Conservation (phyloP, 2,329 filamentous ascomycete genomes). For the Tolypocladium endophyticum region DNA sequence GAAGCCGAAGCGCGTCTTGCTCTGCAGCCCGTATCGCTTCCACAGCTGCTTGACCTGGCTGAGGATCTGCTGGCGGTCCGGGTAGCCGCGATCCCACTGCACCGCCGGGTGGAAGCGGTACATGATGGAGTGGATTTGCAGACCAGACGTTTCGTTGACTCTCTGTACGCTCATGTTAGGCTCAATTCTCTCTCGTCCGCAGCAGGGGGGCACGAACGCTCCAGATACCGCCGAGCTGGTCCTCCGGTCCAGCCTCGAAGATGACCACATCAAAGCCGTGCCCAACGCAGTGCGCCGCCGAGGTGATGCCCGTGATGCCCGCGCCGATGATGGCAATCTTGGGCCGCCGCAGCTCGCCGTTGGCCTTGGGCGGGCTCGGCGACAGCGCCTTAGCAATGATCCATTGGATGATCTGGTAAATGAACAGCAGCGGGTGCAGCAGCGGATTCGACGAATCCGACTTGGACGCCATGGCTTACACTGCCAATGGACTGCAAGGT, state of each 20-base stretch:
- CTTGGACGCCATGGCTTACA: constrained; percentile 18
- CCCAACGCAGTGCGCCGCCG: constrained; percentile 72
- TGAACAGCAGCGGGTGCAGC: constrained; percentile 45
- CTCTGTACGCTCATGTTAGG: constrained; percentile 29
- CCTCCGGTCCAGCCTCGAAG: constrained; percentile 60
- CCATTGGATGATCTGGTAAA: constrained; percentile 58
- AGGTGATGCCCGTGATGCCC: constrained; percentile 64
- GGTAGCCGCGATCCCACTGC: constrained; percentile 66
- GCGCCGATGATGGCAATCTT: constrained; percentile 61
- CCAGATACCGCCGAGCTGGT: constrained; percentile 71
- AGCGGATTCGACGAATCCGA: constrained; percentile 27
- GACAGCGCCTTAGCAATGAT: constrained; percentile 55
- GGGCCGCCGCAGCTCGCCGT: constrained; percentile 46
- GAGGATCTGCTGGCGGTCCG: constrained; percentile 64
- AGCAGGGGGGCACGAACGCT: constrained; percentile 38
- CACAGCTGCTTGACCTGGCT: constrained; percentile 61
- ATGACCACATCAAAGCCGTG: constrained; percentile 76
- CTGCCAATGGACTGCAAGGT: background rate
- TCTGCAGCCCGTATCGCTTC: constrained; percentile 62
- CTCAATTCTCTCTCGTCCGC: background rate
- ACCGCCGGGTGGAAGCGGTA: constrained; percentile 80
- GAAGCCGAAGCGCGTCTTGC: constrained; percentile 62
- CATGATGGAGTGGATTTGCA: constrained; percentile 81
- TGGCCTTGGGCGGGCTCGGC: constrained; percentile 54
- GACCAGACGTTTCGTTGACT: constrained; percentile 71